phyloP scores from a whole-genome alignment of 257 asterid genomes.

The Dorcoceras hygrometricum region DNA sequence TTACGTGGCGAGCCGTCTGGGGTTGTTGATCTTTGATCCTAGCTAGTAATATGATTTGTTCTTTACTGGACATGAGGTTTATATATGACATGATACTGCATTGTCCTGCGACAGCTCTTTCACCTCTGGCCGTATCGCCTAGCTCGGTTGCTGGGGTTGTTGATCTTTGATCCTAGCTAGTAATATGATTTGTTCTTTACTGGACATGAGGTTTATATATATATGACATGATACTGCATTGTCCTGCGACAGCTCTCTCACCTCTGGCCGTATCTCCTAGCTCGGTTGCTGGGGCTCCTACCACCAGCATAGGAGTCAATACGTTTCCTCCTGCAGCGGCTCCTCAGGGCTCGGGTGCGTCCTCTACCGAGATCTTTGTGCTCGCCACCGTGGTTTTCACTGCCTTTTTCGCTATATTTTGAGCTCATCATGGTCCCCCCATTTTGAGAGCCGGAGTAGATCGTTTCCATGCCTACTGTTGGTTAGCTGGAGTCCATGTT shows the following conservation, averaged over 20 bases:
- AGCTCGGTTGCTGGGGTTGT: constrained; percentile 30
- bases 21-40: too few relatives aligned
- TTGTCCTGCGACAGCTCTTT: constrained; percentile 36
- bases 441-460: neutral
- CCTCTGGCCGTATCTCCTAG: constrained; percentile 50
- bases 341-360: constrained; percentile 39
- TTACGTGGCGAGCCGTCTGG: too few relatives aligned
- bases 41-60: too few relatives aligned
- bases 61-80: too few relatives aligned
- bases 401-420: constrained; percentile 32
- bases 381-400: constrained; percentile 17
- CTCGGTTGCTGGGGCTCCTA: constrained; percentile 32
- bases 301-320: constrained; percentile 25
- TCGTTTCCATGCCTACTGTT: constrained; percentile 11
- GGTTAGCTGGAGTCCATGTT: constrained; percentile 6
- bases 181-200: neutral
- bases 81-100: neutral
- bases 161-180: too few relatives aligned
- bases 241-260: constrained; percentile 41
- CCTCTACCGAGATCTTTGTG: constrained; percentile 25
- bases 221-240: neutral
- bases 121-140: constrained; percentile 54
- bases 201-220: neutral
- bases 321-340: constrained; percentile 46
- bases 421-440: constrained; percentile 12